Conservation (phyloP, 345 rosid genomes). For the Sisymbrium irio region DNA sequence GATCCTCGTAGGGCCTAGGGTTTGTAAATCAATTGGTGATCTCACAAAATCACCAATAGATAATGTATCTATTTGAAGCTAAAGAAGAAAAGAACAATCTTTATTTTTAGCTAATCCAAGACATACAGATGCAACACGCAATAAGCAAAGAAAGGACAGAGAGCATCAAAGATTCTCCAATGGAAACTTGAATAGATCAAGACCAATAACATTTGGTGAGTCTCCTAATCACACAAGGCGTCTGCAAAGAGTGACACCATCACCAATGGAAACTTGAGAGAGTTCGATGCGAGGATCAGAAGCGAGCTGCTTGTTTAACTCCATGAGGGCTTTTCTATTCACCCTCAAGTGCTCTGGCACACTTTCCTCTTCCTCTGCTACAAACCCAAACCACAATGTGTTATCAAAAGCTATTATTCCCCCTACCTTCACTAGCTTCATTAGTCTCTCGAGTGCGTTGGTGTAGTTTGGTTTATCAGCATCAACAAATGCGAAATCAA, state of each 20-base stretch:
- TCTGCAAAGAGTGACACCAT: slow-evolving; percentile 65
- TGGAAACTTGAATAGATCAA: not conserved
- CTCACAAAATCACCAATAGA: too few species aligned
- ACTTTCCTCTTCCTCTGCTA: slow-evolving; percentile 31
- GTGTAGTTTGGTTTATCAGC: slow-evolving; percentile 46
- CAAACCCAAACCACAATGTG: slow-evolving; percentile 46
- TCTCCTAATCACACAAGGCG: slow-evolving; percentile 29
- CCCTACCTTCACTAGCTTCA: slow-evolving; percentile 45
- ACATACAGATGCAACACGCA: not conserved
- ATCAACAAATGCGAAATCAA: slow-evolving; percentile 49
- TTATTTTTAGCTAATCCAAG: not conserved
- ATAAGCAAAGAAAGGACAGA: not conserved
- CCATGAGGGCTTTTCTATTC: slow-evolving; percentile 30
- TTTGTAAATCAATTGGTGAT: too few species aligned
- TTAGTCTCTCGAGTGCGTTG: slow-evolving; percentile 33
- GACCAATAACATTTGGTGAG: not conserved
- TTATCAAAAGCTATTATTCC: slow-evolving; percentile 46
- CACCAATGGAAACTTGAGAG: slow-evolving; percentile 59
- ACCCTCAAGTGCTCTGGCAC: slow-evolving; percentile 29
- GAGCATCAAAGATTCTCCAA: not conserved
- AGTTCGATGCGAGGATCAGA: slow-evolving; percentile 54
- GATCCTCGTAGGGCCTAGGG: too few species aligned
- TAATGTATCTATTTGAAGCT: not conserved
- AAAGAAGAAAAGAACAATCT: not conserved
- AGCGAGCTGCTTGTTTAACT: slow-evolving; percentile 47